Percentiles rank a stretch among this genome's conserved stretches.
Evolutionary conservation across 805 yeast genomes (phyloP).

Genomic region (Starmerella lactis-condensi): DNA sequence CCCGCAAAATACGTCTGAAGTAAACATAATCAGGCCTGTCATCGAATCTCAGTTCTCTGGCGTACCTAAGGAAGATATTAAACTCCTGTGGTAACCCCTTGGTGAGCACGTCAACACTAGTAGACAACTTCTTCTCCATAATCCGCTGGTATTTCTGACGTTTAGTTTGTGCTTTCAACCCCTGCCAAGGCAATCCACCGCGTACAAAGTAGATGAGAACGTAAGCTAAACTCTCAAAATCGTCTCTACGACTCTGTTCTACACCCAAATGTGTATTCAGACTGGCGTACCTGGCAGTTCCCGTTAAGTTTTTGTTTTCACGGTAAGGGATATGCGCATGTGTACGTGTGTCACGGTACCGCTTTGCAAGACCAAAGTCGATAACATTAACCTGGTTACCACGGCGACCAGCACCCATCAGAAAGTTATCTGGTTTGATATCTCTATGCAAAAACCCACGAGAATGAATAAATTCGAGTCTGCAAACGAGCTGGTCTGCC

Average conservation of each 20-base stretch:
- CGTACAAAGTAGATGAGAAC: constrained; percentile 78
- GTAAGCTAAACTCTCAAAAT: constrained; percentile 88
- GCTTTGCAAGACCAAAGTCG: constrained; percentile 98
- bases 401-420: constrained; percentile 79
- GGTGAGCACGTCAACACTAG: constrained; percentile 69
- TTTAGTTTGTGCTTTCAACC: constrained; percentile 92
- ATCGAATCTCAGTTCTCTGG: constrained; percentile 78
- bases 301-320: constrained; percentile 86
- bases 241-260: constrained; percentile 93
- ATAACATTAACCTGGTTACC: constrained; percentile 93
- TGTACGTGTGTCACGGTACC: constrained; percentile 89
- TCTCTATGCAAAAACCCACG: constrained; percentile 76
- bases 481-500: constrained; percentile 86
- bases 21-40: constrained; percentile 91
- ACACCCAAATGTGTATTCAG: constrained; percentile 94
- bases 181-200: constrained; percentile 97
- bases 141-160: constrained; percentile 94
- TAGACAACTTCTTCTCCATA: constrained; percentile 87
- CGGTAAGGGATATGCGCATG: constrained; percentile 91
- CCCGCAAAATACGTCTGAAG: constrained; percentile 75
- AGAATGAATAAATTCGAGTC: constrained; percentile 90
- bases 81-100: constrained; percentile 86
- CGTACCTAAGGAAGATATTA: constrained; percentile 68
- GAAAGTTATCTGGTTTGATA: constrained; percentile 66
- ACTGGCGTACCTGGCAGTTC: constrained; percentile 97